phyloP scores from a whole-genome alignment of 2,329 filamentous ascomycete species.

The Neofusicoccum sp. region DNA sequence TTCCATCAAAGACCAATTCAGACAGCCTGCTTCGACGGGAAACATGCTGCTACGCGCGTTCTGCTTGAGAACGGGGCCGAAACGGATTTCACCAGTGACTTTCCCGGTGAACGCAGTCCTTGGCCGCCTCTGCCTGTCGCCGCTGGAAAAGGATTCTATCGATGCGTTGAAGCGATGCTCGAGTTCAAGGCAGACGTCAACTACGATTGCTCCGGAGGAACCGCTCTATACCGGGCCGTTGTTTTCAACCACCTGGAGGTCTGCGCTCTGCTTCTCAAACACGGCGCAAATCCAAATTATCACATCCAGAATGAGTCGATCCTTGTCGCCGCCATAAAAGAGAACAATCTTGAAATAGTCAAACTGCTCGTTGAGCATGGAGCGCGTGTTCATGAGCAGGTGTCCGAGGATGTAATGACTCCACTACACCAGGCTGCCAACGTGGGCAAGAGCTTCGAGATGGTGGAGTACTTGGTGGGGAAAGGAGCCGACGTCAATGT shows the following conservation, averaged over 20 bases:
- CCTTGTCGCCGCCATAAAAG: not conserved
- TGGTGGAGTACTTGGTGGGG: not conserved
- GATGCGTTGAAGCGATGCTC: not conserved
- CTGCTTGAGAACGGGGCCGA: not conserved
- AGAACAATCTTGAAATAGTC: not conserved
- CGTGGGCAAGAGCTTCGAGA: not conserved
- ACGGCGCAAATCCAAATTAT: not conserved
- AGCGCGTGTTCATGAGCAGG: not conserved
- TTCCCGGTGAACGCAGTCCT: not conserved
- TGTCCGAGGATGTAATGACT: not conserved
- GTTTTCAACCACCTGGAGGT: not conserved
- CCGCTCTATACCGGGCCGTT: not conserved
- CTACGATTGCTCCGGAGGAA: not conserved
- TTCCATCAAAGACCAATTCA: not conserved
- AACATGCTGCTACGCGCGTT: not conserved
- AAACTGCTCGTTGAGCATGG: not conserved
- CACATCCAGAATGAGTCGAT: not conserved
- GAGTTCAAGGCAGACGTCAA: not conserved
- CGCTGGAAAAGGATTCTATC: not conserved
- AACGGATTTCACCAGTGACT: not conserved
- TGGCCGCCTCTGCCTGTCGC: not conserved
- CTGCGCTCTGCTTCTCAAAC: not conserved
- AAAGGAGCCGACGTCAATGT: not conserved
- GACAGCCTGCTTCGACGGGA: not conserved
- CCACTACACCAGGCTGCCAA: not conserved